Evolutionary conservation across 371 early-diverging fungal species (phyloP), one percentile per base, ranked within the genome.

Genomic region (Mucor ambiguus): DNA sequence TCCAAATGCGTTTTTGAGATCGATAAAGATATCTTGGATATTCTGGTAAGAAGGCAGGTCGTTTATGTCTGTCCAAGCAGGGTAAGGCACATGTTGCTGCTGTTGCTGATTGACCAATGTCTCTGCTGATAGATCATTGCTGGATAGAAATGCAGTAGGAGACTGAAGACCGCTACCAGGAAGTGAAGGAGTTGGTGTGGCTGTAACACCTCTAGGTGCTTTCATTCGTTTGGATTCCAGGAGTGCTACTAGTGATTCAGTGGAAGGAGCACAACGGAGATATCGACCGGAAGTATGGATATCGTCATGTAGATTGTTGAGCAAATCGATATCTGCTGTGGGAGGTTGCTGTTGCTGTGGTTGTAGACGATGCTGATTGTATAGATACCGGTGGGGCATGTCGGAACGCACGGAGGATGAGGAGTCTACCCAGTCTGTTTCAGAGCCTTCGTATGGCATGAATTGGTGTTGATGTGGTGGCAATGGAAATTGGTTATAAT

Each of bases 191-290:
- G 63, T 68, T 9, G 56, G 32, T 20, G 62, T 61, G 6, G 68
- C 63, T 4, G 58, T 61, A 22, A 62, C 55, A n/a, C 66, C 71
- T 26, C 61, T 48, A 3, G 63, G 60, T 20, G 63, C 52, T 20
- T 35, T 78, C 2, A 68, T 74, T 37, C 87, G 82, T 61, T 89
- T 90, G 66, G 80, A 80, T 73, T 90, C 90, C 20, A 92, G 70
- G 56, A 90, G 72, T 24, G 88, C 86, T 24, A 92, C 73, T 14
- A 92, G 76, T 4, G 92, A 90, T 37, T 90, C 91, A 14, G 90
- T 85, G 2, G 92, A 92, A 5, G 92, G 90, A 4, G 92, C 89
- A 61, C 82, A 90, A 1, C 84, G 83, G 11, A 90, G 86, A 59
- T 89, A 92, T 52, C 92, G 84, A 26, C 87, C 87, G 24, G 88